These are phyloP conservation scores for Avicennia marina DNA, from an alignment of 257 asterid genomes.

Conservation along the genomic window DNA sequence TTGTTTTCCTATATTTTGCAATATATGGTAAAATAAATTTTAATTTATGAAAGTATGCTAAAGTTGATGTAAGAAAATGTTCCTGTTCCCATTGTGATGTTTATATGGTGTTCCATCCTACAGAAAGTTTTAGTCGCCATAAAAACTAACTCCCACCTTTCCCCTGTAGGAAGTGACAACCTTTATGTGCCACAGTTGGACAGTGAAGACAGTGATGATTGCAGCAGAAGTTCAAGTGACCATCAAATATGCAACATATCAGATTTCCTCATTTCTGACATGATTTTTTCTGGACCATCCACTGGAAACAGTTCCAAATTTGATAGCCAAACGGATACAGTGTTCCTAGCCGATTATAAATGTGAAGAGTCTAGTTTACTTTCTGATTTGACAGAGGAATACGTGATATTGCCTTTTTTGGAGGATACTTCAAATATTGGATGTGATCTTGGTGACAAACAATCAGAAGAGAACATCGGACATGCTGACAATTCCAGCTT, in stretches of 20 bases:
- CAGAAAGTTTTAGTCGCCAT: conserved; percentile 3
- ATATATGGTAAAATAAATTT: not conserved
- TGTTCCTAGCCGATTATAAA: conserved; percentile 53
- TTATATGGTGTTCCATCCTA: not conserved
- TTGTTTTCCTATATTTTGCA: not conserved
- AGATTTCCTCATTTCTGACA: conserved; percentile 71
- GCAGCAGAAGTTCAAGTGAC: conserved; percentile 65
- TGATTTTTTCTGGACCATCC: conserved; percentile 63
- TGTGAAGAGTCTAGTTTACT: conserved; percentile 62
- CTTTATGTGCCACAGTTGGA: conserved; percentile 70
- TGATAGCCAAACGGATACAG: conserved; percentile 40
- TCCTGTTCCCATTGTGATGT: conserved; percentile 4
- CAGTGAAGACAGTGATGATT: conserved; percentile 70
- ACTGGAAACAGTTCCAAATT: conserved; percentile 35
- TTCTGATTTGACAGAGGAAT: conserved; percentile 58
- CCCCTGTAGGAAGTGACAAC: conserved; percentile 48
- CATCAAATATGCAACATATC: conserved; percentile 54
- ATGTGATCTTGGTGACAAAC: conserved; percentile 32
- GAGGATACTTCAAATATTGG: conserved; percentile 52
- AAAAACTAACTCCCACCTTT: conserved; percentile 6
- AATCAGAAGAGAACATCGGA: conserved; percentile 32
- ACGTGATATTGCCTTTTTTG: conserved; percentile 50
- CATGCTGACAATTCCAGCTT: conserved; percentile 59
- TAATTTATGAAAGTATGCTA: not conserved
- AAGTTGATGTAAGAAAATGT: too few relatives aligned